Conservation (phyloP, 805 yeast species). For the Blastobotrys muscicola region DNA sequence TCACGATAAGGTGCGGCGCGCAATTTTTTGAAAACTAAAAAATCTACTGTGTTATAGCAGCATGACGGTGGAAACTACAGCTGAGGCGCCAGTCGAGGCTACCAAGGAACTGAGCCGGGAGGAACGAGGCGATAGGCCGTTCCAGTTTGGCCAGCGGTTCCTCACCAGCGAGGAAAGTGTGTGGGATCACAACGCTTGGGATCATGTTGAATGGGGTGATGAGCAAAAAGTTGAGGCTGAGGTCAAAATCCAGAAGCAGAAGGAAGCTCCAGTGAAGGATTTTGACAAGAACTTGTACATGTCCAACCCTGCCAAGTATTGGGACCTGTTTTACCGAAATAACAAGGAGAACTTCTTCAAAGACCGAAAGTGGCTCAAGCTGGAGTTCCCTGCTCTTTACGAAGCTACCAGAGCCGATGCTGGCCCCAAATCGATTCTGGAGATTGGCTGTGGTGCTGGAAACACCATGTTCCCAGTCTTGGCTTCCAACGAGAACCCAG, state of each 20-base stretch:
- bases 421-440: constrained; percentile 67
- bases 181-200: constrained; percentile 93
- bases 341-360: constrained; percentile 91
- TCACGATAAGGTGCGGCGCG: too few species aligned
- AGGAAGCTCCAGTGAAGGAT: constrained; percentile 75
- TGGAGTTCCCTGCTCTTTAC: constrained; percentile 83
- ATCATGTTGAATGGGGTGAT: constrained; percentile 95
- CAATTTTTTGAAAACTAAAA: too few species aligned
- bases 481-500: constrained; percentile 71
- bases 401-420: constrained; percentile 65
- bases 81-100: too few species aligned
- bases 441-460: constrained; percentile 98
- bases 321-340: constrained; percentile 90
- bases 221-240: constrained; percentile 73
- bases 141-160: constrained; percentile 81
- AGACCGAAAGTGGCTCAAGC: constrained; percentile 91
- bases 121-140: constrained; percentile 71
- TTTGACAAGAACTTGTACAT: constrained; percentile 72
- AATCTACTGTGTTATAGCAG: too few species aligned
- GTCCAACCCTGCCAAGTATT: constrained; percentile 80
- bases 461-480: constrained; percentile 90
- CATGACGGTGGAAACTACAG: too few species aligned
- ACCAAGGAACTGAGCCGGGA: constrained; percentile 31
- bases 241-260: constrained; percentile 63
- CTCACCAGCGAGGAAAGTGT: constrained; percentile 63